Base-by-base conservation (phyloP, 2,329 filamentous ascomycete genomes). In the Fusarium acutatum region DNA sequence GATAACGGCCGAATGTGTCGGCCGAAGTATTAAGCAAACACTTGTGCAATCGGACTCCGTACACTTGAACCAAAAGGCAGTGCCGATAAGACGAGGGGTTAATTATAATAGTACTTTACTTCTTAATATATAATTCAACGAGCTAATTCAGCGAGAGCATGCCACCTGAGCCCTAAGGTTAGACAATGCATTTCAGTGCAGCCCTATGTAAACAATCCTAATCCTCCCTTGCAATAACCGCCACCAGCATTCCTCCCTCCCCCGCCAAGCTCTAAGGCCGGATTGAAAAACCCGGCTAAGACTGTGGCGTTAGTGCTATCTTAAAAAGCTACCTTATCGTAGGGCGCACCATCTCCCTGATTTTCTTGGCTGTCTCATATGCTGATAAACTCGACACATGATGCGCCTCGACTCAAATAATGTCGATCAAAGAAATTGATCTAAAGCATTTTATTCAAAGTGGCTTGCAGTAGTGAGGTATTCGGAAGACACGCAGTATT, bases 1-100 rank as follows among this genome's bases (percentile, higher is more conserved):
- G 52, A 40, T 1, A 34, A 68, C 50, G 76, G 76, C 3, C 60
- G 74, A 6, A 78, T 78, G 76, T 78, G 76, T 40, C 28, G 24
- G 22, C 34, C 59, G 7, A 58, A 35, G 30, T 35, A 58, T 14
- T 40, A 28, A 28, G 34, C 15, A 54, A n/a, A 40, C 26, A 40
- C 34, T 28, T 28, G 11, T 28, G 15, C 13, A 15, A 18, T 54
- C 15, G 24, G 24, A 3, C 24, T 14, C 14, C 3, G 24, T 37
- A 17, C 11, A 28, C 9, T 18, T 14, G 4, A 13, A 13, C 35
- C 14, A 10, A 53, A 37, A 38, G 3, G 15, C 34, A 18, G 50
- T 28, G 22, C 20, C 20, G 24, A 54, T 40, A 18, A 38, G 20
- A n/a, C 15, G 34, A 30, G 20, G 7, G n/a, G 6, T 15, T 28